These are phyloP conservation scores for Luzula sylvatica DNA, from an alignment of 176 grass and related monocot species.

Conservation along the genomic window DNA sequence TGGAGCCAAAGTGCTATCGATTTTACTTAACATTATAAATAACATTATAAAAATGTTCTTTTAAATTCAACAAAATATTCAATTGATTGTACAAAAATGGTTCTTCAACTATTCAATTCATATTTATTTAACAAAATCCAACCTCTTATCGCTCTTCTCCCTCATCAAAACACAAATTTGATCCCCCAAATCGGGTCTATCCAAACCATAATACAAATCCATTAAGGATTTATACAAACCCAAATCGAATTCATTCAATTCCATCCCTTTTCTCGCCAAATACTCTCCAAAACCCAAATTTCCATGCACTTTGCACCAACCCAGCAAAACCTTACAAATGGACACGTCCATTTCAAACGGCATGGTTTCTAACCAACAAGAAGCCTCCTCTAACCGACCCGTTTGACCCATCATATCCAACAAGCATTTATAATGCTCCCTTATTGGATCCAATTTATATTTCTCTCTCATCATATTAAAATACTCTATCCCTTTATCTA, in stretches of 20 bases:
- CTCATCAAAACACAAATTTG: slow-evolving; percentile 26
- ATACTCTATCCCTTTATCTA: slow-evolving; percentile 53
- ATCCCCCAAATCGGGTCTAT: slow-evolving; percentile 18
- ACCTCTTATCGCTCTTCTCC: not conserved
- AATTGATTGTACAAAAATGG: too few relatives aligned
- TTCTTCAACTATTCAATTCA: not conserved
- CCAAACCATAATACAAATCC: slow-evolving; percentile 27
- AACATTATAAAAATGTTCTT: slow-evolving; percentile 31
- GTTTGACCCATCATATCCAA: slow-evolving; percentile 55
- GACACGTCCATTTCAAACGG: slow-evolving; percentile 23
- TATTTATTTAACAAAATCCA: too few relatives aligned
- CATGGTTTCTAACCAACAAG: slow-evolving; percentile 32
- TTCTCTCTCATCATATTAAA: slow-evolving; percentile 51
- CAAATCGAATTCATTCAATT: slow-evolving; percentile 24
- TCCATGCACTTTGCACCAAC: slow-evolving; percentile 26
- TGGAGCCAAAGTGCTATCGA: slow-evolving; percentile 21
- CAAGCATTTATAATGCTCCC: slow-evolving; percentile 55
- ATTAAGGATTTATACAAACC: slow-evolving; percentile 25
- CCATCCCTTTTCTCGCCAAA: slow-evolving; percentile 25
- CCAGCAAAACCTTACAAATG: slow-evolving; percentile 31
- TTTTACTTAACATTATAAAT: slow-evolving; percentile 22
- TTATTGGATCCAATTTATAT: slow-evolving; percentile 39
- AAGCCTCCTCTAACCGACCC: slow-evolving; percentile 50
- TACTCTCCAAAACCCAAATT: slow-evolving; percentile 34
- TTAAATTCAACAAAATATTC: slow-evolving; percentile 14